Evolutionary conservation across 202 grass and related monocot genomes (phyloP).

Genomic region (Brachypodium distachyon): DNA sequence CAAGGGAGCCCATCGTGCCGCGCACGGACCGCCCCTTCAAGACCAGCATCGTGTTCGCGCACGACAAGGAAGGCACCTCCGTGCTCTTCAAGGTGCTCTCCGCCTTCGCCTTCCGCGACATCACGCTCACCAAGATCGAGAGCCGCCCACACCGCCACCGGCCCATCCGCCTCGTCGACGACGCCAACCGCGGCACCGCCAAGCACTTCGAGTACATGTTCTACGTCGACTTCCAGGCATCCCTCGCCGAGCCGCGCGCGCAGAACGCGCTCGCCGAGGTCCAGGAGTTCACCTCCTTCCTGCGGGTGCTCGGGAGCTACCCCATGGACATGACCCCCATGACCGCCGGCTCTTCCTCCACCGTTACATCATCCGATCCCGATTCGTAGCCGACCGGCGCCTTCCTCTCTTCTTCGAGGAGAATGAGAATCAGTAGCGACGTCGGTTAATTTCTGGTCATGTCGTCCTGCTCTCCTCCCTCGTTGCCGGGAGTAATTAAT

Average conservation of each 20-base stretch:
- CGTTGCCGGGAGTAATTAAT: constrained; percentile 20
- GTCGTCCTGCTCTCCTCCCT: constrained; percentile 34
- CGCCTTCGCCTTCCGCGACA: constrained; percentile 76
- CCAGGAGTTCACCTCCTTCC: constrained; percentile 90
- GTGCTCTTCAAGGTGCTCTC: constrained; percentile 94
- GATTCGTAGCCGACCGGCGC: constrained; percentile 11
- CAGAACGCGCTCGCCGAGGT: constrained; percentile 94
- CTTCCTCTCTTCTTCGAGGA: neutral
- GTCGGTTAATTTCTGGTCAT: constrained; percentile 10
- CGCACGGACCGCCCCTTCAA: constrained; percentile 87
- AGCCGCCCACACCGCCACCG: constrained; percentile 76
- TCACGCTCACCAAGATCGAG: constrained; percentile 85
- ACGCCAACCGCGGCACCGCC: constrained; percentile 76
- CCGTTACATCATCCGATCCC: constrained; percentile 25
- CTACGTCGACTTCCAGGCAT: constrained; percentile 87
- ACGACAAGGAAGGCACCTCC: constrained; percentile 76
- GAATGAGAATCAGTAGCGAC: constrained; percentile 16
- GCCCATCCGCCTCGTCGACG: constrained; percentile 81
- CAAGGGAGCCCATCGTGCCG: constrained; percentile 77
- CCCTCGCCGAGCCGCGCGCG: constrained; percentile 60
- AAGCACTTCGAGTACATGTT: constrained; percentile 99
- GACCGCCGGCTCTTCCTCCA: constrained; percentile 37
- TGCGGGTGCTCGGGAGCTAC: constrained; percentile 87
- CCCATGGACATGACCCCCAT: constrained; percentile 94
- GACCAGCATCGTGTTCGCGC: constrained; percentile 93